Evolutionary conservation across 1,139 yeast species (phyloP), one percentile per base, ranked within the genome.

Genomic region (Sugiyamaella pinicola): DNA sequence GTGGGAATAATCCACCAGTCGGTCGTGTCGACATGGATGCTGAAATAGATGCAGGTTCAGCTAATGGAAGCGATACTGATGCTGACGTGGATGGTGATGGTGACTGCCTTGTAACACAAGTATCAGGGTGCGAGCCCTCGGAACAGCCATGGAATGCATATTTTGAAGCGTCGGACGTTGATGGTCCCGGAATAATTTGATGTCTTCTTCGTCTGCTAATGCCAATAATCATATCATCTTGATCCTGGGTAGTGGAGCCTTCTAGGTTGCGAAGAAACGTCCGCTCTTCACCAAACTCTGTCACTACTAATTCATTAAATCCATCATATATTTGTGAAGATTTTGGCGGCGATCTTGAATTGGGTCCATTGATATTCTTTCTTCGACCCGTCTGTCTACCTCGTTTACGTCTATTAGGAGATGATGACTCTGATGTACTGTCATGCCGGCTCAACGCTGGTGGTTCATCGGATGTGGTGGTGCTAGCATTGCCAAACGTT

Each of bases 1-100:
- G 64, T 17, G 66, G 66, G 47, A 62, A 62, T 43, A 62, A 47
- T 4, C 33, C 44, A 10, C 28, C 28, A 8, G 15, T 54, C 29
- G 37, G 55, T 18, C 37, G 22, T 2, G 31, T 26, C 12, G 44
- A 37, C 22, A 19, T 46, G 15, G 35, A 29, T 37, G 13, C 15
- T 13, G 44, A 37, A 29, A 19, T 46, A n/a, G 35, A 29, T 37
- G 13, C 15, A 4, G 48, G 24, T 7, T 33, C 18, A 7, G 44
- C 9, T 17, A 41, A 29, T 19, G 51, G 38, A 17, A 41, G 40
- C 12, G 49, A 22, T 31, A 34, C 33, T 29, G 43, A 9, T 10
- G 31, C 3, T 9, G 35, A 4, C 10, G 35, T 12, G 17, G 13
- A 12, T 3, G 35, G 35, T 3, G 47, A 29, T 18, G 47, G 24